phyloP scores from a whole-genome alignment of 2,329 filamentous ascomycete species.

The Trichophyton benhamiae region DNA sequence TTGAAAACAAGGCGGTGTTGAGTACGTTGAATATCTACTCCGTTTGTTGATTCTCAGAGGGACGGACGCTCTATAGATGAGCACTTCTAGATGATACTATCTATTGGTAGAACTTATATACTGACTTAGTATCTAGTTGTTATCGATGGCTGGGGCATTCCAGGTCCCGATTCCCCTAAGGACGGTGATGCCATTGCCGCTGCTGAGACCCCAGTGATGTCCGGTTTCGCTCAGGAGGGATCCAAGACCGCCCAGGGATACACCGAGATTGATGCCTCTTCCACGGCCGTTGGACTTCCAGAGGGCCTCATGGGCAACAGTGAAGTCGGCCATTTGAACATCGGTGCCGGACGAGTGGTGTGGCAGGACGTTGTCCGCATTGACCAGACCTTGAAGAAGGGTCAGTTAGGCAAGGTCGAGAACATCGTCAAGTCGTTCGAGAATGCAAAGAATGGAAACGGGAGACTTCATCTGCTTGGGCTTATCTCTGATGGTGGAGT shows the following conservation, averaged over 20 bases:
- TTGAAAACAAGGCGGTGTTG: slow-evolving; percentile 58
- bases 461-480: slow-evolving; percentile 81
- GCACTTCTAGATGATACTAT: slow-evolving; percentile 15
- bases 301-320: slow-evolving; percentile 98
- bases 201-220: slow-evolving; percentile 90
- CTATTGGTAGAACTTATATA: slow-evolving; percentile 7
- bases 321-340: slow-evolving; percentile 97
- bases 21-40: slow-evolving; percentile 36
- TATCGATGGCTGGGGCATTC: slow-evolving; percentile 97
- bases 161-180: slow-evolving; percentile 65
- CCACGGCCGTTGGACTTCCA: slow-evolving; percentile 84
- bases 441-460: slow-evolving; percentile 73
- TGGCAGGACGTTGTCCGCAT: slow-evolving; percentile 98
- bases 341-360: slow-evolving; percentile 90
- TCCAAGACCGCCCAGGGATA: slow-evolving; percentile 71
- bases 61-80: background rate
- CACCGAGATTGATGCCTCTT: slow-evolving; percentile 89
- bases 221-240: slow-evolving; percentile 55
- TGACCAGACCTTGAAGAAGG: slow-evolving; percentile 80
- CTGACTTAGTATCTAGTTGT: slow-evolving; percentile 51
- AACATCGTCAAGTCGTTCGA: slow-evolving; percentile 69
- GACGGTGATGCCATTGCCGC: slow-evolving; percentile 91
- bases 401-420: slow-evolving; percentile 60
- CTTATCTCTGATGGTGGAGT: slow-evolving; percentile 93
- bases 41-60: background rate